Conservation (phyloP, 805 yeast genomes). For the Candida khao-thaluensis region DNA sequence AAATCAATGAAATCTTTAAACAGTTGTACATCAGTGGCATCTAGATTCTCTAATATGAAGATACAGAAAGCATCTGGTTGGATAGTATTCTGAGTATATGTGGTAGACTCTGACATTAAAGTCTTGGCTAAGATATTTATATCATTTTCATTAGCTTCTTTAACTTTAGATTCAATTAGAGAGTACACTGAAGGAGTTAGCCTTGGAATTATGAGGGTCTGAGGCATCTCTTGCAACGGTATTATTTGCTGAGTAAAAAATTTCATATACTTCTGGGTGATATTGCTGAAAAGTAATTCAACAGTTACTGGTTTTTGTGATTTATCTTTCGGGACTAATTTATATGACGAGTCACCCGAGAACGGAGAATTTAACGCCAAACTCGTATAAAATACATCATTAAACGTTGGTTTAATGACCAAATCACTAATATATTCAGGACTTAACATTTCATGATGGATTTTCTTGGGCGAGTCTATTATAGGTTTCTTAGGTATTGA, state of each 20-base stretch:
- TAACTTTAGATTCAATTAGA: neutral
- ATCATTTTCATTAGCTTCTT: neutral
- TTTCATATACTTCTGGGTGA: slow-evolving; percentile 31
- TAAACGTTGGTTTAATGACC: slow-evolving; percentile 25
- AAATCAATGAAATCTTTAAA: neutral
- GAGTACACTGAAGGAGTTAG: slow-evolving; percentile 9
- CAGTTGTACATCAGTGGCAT: neutral
- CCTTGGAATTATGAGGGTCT: slow-evolving; percentile 7
- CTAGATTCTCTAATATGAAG: neutral
- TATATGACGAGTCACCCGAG: slow-evolving; percentile 26
- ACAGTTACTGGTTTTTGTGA: slow-evolving; percentile 15
- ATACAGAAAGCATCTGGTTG: slow-evolving; percentile 1
- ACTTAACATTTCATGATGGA: slow-evolving; percentile 25
- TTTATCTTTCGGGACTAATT: slow-evolving; percentile 20
- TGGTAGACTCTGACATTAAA: neutral
- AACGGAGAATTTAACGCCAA: slow-evolving; percentile 29
- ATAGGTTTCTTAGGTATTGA: slow-evolving; percentile 35
- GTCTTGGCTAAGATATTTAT: neutral
- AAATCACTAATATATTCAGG: slow-evolving; percentile 38
- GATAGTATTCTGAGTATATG: neutral
- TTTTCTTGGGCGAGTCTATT: neutral
- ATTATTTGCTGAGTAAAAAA: slow-evolving; percentile 22
- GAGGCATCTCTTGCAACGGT: slow-evolving; percentile 18
- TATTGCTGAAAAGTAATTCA: slow-evolving; percentile 27
- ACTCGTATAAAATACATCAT: slow-evolving; percentile 30